These are phyloP conservation scores for Aspergillus diversus DNA, from an alignment of 495 filamentous ascomycete species.

Conservation along the genomic window DNA sequence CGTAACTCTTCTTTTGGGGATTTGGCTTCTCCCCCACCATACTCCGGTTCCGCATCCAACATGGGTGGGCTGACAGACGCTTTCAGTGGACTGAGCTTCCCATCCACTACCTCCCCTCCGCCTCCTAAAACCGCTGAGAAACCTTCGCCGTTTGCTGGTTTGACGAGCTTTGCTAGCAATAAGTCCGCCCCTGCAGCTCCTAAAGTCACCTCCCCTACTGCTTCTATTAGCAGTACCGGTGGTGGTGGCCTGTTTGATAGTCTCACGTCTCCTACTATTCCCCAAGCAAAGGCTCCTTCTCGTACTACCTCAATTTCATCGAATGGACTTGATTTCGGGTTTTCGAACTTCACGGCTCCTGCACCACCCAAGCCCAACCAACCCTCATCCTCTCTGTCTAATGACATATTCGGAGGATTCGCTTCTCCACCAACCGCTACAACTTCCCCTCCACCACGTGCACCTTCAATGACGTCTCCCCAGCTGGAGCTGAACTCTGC, in stretches of 20 bases:
- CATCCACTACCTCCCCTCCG: slow-evolving; percentile 57
- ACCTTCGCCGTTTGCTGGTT: slow-evolving; percentile 71
- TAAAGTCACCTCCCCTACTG: slow-evolving; percentile 53
- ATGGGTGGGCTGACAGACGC: slow-evolving; percentile 83
- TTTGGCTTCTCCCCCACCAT: slow-evolving; percentile 59
- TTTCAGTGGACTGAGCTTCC: slow-evolving; percentile 82
- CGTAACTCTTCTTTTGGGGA: slow-evolving; percentile 69
- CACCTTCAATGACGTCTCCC: slow-evolving; percentile 40
- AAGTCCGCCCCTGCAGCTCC: slow-evolving; percentile 58
- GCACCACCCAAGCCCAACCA: slow-evolving; percentile 47
- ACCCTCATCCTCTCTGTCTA: slow-evolving; percentile 48
- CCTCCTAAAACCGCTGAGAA: slow-evolving; percentile 58
- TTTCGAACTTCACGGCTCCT: slow-evolving; percentile 48
- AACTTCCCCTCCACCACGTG: slow-evolving; percentile 44
- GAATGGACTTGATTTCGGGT: slow-evolving; percentile 57
- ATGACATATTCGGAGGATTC: slow-evolving; percentile 86
- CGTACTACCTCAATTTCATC: slow-evolving; percentile 49
- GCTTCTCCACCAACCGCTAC: slow-evolving; percentile 57
- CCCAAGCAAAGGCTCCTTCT: slow-evolving; percentile 48
- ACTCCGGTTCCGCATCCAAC: slow-evolving; percentile 53
- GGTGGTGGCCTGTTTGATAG: slow-evolving; percentile 83
- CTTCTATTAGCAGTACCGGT: slow-evolving; percentile 61
- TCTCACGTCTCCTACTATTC: slow-evolving; percentile 58
- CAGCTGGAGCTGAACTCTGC: slow-evolving; percentile 60
- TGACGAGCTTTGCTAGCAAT: slow-evolving; percentile 62